Conservation (phyloP, 176 grass and related monocot species). For the Puccinellia tenuiflora region DNA sequence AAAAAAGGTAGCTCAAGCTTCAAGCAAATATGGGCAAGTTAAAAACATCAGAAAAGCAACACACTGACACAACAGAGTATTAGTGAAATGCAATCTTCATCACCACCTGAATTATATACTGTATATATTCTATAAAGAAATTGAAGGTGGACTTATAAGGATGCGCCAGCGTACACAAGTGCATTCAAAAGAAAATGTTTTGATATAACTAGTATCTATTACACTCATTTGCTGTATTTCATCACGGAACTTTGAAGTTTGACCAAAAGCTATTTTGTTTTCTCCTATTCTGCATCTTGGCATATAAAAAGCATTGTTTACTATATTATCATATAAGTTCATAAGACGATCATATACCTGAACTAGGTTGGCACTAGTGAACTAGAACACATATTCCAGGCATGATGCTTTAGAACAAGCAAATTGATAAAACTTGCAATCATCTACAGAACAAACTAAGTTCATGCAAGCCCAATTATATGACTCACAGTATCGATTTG, state of each 20-base stretch:
- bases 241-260: not conserved
- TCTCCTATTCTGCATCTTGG: not conserved
- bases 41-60: not conserved
- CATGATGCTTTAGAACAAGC: not conserved
- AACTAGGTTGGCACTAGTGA: not conserved
- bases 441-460: not conserved
- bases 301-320: not conserved
- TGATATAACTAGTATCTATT: not conserved
- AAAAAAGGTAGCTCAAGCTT: not conserved
- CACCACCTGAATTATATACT: not conserved
- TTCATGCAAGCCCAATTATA: conserved; percentile 20
- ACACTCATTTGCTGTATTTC: not conserved
- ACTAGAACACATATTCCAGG: not conserved
- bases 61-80: not conserved
- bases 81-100: not conserved
- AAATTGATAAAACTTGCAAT: not conserved
- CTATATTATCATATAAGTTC: not conserved
- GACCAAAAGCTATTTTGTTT: not conserved
- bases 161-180: not conserved
- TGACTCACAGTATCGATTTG: conserved; percentile 85
- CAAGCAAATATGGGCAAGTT: not conserved
- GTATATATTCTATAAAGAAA: not conserved
- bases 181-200: not conserved
- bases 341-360: not conserved
- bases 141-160: not conserved